These are phyloP conservation scores for Penicillium sp. DNA, from an alignment of 2,329 filamentous ascomycete genomes.

Conservation along the genomic window DNA sequence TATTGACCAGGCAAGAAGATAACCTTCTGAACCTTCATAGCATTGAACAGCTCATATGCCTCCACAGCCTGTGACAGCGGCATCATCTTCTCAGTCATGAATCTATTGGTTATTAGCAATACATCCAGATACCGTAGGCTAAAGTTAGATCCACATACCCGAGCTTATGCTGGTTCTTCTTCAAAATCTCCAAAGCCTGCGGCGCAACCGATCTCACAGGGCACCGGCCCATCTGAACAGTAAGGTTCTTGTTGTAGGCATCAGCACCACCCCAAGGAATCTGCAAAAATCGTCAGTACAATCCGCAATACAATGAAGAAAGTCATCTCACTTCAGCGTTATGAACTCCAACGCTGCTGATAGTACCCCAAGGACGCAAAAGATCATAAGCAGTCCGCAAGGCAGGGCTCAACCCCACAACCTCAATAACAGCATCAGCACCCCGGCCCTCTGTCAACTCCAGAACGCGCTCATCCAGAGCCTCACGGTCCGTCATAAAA, in stretches of 20 bases:
- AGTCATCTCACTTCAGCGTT: conserved; percentile 61
- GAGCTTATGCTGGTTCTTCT: conserved; percentile 65
- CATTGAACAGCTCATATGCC: conserved; percentile 70
- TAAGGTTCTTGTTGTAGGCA: conserved; percentile 68
- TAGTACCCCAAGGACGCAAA: conserved; percentile 69
- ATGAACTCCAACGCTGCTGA: conserved; percentile 75
- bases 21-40: conserved; percentile 73
- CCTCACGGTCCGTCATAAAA: conserved; percentile 66
- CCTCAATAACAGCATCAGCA: conserved; percentile 81
- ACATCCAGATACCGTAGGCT: not conserved
- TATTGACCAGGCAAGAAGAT: conserved; percentile 55
- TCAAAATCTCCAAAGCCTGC: conserved; percentile 64
- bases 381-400: conserved; percentile 70
- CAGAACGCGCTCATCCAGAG: conserved; percentile 67
- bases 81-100: conserved; percentile 77
- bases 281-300: conserved; percentile 35
- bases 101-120: conserved; percentile 49
- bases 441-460: conserved; percentile 77
- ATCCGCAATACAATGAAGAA: not conserved
- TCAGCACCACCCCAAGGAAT: conserved; percentile 67
- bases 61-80: conserved; percentile 65
- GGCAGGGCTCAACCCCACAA: conserved; percentile 69
- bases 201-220: conserved; percentile 71
- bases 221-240: conserved; percentile 73
- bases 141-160: conserved; percentile 50